phyloP scores from a whole-genome alignment of 108 stramenopile species.

The Fragilariopsis cylindrus region DNA sequence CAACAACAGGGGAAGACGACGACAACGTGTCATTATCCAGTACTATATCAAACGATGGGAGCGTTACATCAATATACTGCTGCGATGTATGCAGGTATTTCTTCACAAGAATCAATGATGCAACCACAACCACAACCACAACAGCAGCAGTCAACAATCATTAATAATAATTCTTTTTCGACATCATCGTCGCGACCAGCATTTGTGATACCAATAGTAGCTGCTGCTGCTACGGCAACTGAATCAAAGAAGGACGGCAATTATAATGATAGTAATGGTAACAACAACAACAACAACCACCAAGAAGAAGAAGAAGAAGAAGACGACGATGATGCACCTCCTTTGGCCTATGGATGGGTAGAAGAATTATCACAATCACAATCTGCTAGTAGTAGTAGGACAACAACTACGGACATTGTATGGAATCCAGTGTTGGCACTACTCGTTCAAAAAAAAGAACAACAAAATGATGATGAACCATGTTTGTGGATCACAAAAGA shows the following conservation, averaged over 20 bases:
- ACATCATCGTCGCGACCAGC: neutral
- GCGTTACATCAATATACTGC: slow-evolving; percentile 14
- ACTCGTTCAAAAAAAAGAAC: slow-evolving; percentile 64
- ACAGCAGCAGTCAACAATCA: neutral
- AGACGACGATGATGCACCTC: neutral
- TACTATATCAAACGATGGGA: slow-evolving; percentile 15
- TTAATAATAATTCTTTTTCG: neutral
- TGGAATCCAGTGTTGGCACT: slow-evolving; percentile 86
- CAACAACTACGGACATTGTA: slow-evolving; percentile 18
- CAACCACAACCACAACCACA: too few species aligned
- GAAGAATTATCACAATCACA: slow-evolving; percentile 1
- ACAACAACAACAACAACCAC: too few species aligned
- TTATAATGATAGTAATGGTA: neutral
- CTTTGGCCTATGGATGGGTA: slow-evolving; percentile 17
- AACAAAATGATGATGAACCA: slow-evolving; percentile 67
- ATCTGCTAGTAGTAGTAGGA: neutral
- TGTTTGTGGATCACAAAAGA: slow-evolving; percentile 89
- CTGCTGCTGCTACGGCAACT: neutral
- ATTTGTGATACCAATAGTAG: neutral
- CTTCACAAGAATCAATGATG: neutral
- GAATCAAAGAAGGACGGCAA: neutral
- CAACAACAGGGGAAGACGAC: too few species aligned
- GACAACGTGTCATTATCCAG: neutral
- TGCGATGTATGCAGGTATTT: neutral
- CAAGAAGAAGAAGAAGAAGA: neutral